Evolutionary conservation across 1,139 yeast genomes (phyloP).

Genomic region (Diutina catenulata): DNA sequence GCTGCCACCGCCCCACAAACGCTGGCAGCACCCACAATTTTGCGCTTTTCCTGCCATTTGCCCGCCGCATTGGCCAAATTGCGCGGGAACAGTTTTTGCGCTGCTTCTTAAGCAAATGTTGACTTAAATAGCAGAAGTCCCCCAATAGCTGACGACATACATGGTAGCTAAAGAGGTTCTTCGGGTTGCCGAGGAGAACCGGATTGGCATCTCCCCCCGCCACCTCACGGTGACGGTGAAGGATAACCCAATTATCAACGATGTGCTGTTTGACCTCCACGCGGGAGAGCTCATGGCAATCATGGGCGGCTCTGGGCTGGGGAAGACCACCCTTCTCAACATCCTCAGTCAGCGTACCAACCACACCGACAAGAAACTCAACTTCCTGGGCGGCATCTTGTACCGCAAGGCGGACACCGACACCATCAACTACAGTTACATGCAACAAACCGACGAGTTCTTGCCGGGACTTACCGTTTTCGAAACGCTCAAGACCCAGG

Average conservation of each 20-base stretch:
- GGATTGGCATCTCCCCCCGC: constrained; percentile 21
- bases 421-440: constrained; percentile 47
- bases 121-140: too few species aligned
- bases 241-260: constrained; percentile 17
- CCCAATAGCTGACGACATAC: too few species aligned
- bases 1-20: too few species aligned
- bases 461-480: constrained; percentile 60
- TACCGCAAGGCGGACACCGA: constrained; percentile 14
- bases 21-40: too few species aligned
- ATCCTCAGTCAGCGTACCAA: constrained; percentile 54
- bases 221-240: constrained; percentile 22
- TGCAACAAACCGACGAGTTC: constrained; percentile 67
- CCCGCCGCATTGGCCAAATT: too few species aligned
- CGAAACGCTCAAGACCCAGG: constrained; percentile 61
- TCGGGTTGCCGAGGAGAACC: constrained; percentile 1
- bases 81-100: too few species aligned
- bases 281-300: constrained; percentile 60
- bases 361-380: constrained; percentile 17
- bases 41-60: too few species aligned
- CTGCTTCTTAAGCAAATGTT: too few species aligned
- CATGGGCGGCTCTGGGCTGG: constrained; percentile 94
- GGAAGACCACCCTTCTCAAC: constrained; percentile 73
- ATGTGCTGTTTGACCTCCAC: constrained; percentile 45
- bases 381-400: constrained; percentile 39
- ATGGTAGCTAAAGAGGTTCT: neutral